Evolutionary conservation across 169 alveolate genomes (phyloP).

Genomic region (Eimeria brunetti): DNA sequence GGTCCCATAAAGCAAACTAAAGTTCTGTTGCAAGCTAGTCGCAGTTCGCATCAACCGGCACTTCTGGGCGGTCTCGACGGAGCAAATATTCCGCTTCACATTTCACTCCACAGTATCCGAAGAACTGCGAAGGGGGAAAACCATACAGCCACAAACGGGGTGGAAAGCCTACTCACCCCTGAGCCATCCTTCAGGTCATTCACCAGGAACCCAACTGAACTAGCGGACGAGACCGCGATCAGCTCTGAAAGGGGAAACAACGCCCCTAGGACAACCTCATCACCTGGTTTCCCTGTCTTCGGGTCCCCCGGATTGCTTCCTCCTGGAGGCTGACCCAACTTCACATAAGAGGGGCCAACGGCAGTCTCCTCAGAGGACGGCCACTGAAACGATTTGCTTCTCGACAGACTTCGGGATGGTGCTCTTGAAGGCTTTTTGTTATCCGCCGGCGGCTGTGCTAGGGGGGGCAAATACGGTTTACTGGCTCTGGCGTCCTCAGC

Average conservation of each 20-base stretch:
- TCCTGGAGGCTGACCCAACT: not conserved
- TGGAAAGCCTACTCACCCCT: slow-evolving; percentile 10
- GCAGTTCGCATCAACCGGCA: not conserved
- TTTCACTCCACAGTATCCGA: not conserved
- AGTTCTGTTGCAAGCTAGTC: not conserved
- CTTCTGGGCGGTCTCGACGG: not conserved
- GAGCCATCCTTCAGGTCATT: slow-evolving; percentile 24
- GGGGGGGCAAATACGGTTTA: not conserved
- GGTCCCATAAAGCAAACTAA: not conserved
- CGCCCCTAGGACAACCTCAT: not conserved
- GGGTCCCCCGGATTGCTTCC: not conserved
- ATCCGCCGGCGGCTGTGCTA: slow-evolving; percentile 1
- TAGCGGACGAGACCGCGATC: slow-evolving; percentile 20
- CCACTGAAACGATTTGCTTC: not conserved
- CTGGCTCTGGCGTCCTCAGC: slow-evolving; percentile 62
- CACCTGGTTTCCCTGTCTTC: not conserved
- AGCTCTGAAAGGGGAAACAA: not conserved
- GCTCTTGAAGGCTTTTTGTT: not conserved
- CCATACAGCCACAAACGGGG: not conserved
- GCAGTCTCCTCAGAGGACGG: not conserved
- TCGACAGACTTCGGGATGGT: no score
- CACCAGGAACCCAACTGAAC: slow-evolving; percentile 22
- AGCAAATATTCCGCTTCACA: not conserved
- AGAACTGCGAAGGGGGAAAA: not conserved
- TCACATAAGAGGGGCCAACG: not conserved